Percentiles rank a stretch among this genome's conserved stretches.
Conservation (phyloP, 2,329 filamentous ascomycete genomes). For the Dryadomyces sulphureus region DNA sequence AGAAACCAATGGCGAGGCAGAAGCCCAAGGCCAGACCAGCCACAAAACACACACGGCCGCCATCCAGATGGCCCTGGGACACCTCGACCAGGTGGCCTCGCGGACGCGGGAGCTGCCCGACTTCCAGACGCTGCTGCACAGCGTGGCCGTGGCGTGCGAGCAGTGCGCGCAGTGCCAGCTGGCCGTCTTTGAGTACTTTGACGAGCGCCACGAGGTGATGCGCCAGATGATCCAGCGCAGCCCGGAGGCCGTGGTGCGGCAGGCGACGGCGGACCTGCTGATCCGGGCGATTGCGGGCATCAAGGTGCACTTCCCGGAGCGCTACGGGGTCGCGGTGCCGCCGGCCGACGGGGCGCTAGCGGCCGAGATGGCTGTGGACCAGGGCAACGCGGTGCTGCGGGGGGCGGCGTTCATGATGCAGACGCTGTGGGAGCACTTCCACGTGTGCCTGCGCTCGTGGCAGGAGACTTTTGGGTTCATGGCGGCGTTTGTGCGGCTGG, state of each 20-base stretch:
- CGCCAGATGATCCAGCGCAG: conserved; percentile 50
- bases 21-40: too few species aligned
- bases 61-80: conserved; percentile 42
- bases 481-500: conserved; percentile 47
- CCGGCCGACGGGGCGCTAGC: conserved; percentile 16
- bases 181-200: conserved; percentile 47
- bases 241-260: conserved; percentile 39
- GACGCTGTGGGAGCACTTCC: conserved; percentile 47
- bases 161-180: conserved; percentile 40
- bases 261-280: conserved; percentile 34
- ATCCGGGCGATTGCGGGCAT: conserved; percentile 37
- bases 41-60: too few species aligned
- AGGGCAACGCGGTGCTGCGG: conserved; percentile 17
- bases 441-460: conserved; percentile 51
- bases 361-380: conserved; percentile 6
- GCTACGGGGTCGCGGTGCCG: conserved; percentile 25
- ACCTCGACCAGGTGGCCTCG: conserved; percentile 62
- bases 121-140: conserved; percentile 32
- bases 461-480: conserved; percentile 63
- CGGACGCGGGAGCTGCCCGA: conserved; percentile 55
- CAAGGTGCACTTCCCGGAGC: conserved; percentile 27
- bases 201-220: conserved; percentile 38
- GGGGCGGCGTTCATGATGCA: conserved; percentile 32
- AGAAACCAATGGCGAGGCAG: too few species aligned
- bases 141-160: conserved; percentile 31